A percentile compares a stretch with the other conserved stretches of the same genome.
These are phyloP conservation scores for Rubia tinctorum DNA, from an alignment of 305 asterid genomes.

Conservation along the genomic window DNA sequence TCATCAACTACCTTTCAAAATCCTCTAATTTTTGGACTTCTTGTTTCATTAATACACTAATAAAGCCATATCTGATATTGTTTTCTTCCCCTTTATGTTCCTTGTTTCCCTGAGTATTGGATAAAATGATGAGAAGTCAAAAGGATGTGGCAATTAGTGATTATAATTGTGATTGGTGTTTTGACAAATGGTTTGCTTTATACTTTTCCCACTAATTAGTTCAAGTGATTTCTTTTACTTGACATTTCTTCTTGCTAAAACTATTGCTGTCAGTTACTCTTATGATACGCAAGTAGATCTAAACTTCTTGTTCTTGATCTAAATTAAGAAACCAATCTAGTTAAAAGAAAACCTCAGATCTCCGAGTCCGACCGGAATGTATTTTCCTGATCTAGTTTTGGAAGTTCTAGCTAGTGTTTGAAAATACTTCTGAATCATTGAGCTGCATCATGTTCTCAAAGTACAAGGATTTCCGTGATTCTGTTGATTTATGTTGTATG, in stretches of 20 bases:
- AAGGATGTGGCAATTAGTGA: not conserved
- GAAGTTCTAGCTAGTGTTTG: not conserved
- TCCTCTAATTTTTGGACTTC: not conserved
- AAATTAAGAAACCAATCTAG: not conserved
- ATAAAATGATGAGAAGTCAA: not conserved
- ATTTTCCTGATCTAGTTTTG: not conserved
- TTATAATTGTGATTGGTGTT: not conserved
- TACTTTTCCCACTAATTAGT: not conserved
- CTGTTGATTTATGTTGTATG: constrained; percentile 22
- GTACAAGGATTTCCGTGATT: not conserved
- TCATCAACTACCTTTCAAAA: not conserved
- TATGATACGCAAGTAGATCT: not conserved
- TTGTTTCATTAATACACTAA: not conserved
- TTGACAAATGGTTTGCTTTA: not conserved
- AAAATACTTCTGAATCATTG: not conserved
- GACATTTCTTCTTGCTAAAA: not conserved
- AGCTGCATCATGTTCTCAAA: not conserved
- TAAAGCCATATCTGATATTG: not conserved
- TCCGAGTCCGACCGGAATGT: not conserved
- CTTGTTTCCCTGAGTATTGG: not conserved
- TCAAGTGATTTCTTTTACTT: not conserved
- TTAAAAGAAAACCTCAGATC: not conserved
- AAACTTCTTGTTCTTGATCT: not conserved
- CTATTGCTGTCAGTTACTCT: not conserved
- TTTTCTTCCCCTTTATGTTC: not conserved